Conservation (phyloP, 495 filamentous ascomycete genomes). For the Xanthoparmelia taractica region DNA sequence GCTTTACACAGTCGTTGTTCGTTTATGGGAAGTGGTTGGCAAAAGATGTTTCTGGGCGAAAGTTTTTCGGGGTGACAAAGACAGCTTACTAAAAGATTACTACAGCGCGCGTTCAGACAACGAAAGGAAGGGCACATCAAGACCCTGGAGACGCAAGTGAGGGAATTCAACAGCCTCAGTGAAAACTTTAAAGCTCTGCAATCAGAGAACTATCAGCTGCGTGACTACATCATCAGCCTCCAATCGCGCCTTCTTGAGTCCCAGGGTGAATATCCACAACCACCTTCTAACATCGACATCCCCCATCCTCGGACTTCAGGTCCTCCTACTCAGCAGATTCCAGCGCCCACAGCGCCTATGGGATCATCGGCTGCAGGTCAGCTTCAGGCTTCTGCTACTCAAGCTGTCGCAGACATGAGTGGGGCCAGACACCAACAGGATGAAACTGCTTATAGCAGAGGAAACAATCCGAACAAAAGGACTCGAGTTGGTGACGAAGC, state of each 20-base stretch:
- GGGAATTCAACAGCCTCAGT: conserved; percentile 61
- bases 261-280: conserved; percentile 73
- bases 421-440: conserved; percentile 28
- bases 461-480: conserved; percentile 12
- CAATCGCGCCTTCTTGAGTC: conserved; percentile 82
- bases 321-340: conserved; percentile 23
- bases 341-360: conserved; percentile 36
- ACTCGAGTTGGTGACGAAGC: conserved; percentile 15
- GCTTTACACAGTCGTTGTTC: conserved; percentile 5
- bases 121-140: conserved; percentile 98
- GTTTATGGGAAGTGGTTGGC: conserved; percentile 16
- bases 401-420: conserved; percentile 31
- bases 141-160: conserved; percentile 85
- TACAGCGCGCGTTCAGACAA: conserved; percentile 89
- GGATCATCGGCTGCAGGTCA: conserved; percentile 29
- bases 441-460: conserved; percentile 18
- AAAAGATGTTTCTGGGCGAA: conserved; percentile 8
- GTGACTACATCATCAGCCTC: conserved; percentile 84
- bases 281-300: conserved; percentile 60
- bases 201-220: conserved; percentile 78
- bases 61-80: conserved; percentile 20
- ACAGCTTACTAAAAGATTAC: conserved; percentile 25
- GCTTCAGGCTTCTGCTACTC: conserved; percentile 36
- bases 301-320: conserved; percentile 25
- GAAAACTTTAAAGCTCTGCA: conserved; percentile 67